A percentile compares a stretch with the other conserved stretches of the same genome.
Evolutionary conservation across 306 rosid genomes (phyloP).

Genomic region (Vachellia pachyceras): DNA sequence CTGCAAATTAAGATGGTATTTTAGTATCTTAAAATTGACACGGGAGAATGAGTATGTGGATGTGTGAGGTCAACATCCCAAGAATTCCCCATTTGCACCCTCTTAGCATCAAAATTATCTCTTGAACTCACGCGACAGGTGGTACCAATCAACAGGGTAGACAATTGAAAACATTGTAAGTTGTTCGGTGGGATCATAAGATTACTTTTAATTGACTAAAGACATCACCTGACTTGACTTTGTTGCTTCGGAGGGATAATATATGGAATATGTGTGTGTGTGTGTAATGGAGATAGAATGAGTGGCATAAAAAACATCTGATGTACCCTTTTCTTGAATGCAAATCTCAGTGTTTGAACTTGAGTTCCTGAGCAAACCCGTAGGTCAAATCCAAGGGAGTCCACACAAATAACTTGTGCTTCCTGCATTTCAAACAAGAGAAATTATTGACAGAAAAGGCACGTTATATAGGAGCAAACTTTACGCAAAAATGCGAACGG

Average conservation of each 20-base stretch:
- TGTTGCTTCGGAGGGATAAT: conserved; percentile 12
- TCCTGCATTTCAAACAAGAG: conserved; percentile 62
- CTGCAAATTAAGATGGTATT: conserved; percentile 38
- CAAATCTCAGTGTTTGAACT: conserved; percentile 84
- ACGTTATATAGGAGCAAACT: conserved; percentile 10
- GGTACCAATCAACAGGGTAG: conserved; percentile 8
- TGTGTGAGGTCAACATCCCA: too few species aligned
- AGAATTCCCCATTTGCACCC: too few species aligned
- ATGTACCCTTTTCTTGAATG: conserved; percentile 72
- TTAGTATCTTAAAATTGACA: too few species aligned
- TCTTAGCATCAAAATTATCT: too few species aligned
- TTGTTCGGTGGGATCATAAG: not conserved
- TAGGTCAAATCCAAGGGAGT: conserved; percentile 88
- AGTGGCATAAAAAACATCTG: conserved; percentile 19
- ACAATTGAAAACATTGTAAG: not conserved
- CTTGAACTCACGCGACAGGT: too few species aligned
- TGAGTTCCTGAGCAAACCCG: conserved; percentile 94
- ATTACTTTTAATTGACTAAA: not conserved
- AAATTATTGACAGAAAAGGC: conserved; percentile 29
- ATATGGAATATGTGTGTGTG: conserved; percentile 1
- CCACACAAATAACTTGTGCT: conserved; percentile 74
- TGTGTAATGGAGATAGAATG: not conserved
- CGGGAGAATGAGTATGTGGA: too few species aligned
- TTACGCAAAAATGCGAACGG: not conserved
- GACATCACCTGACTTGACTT: not conserved